These are phyloP conservation scores for Cardiospermum halicacabum DNA, from an alignment of 345 rosid species.

Conservation along the genomic window DNA sequence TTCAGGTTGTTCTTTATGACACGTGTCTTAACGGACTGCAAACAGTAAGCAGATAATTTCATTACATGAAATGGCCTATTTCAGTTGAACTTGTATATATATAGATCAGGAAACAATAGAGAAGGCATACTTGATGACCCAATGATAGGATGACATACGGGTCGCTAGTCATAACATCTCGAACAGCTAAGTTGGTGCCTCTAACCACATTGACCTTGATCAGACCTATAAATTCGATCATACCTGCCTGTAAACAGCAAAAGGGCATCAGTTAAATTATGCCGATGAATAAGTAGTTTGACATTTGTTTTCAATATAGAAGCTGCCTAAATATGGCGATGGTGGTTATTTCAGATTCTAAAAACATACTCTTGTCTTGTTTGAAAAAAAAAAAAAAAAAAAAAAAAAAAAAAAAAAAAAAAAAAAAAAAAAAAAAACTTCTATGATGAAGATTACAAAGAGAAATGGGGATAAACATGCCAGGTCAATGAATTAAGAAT, in stretches of 20 bases:
- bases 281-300: background rate
- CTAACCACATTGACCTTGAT: slow-evolving; percentile 91
- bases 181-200: slow-evolving; percentile 89
- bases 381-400: no score
- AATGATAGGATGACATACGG: slow-evolving; percentile 85
- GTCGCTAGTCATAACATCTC: slow-evolving; percentile 88
- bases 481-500: no score
- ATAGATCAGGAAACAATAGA: background rate
- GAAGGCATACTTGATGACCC: slow-evolving; percentile 78
- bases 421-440: no score
- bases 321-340: background rate
- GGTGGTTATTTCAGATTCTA: background rate
- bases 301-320: background rate
- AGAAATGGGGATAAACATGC: no score
- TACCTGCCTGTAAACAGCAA: slow-evolving; percentile 66
- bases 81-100: slow-evolving; percentile 6
- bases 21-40: slow-evolving; percentile 84
- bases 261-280: slow-evolving; percentile 12
- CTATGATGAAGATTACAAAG: no score
- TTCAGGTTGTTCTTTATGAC: slow-evolving; percentile 94
- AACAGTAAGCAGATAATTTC: background rate
- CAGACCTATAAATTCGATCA: slow-evolving; percentile 95
- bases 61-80: slow-evolving; percentile 4
- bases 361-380: background rate
- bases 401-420: no score